Evolutionary conservation across 2,329 filamentous ascomycete species (phyloP).

Genomic region (Epichloe aotearoae): DNA sequence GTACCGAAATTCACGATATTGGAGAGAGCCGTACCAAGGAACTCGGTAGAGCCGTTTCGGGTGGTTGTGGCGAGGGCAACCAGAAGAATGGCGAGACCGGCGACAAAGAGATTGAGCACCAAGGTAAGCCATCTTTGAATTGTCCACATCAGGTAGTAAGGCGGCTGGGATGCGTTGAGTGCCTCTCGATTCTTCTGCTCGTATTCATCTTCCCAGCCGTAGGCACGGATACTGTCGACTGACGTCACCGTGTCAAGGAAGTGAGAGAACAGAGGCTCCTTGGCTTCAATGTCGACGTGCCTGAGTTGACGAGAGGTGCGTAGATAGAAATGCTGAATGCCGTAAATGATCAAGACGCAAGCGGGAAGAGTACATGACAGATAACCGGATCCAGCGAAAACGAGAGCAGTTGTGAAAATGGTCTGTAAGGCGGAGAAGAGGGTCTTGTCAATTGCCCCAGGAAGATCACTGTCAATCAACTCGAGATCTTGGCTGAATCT

Average conservation of each 20-base stretch:
- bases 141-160: conserved; percentile 29
- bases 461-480: too few relatives aligned
- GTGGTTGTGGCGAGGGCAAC: conserved; percentile 27
- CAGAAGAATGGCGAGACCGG: conserved; percentile 30
- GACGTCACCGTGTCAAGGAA: conserved; percentile 14
- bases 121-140: conserved; percentile 37
- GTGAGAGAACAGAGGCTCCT: conserved; percentile 14
- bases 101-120: conserved; percentile 32
- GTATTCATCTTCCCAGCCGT: conserved; percentile 13
- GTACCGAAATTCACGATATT: not conserved
- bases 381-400: not conserved
- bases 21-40: not conserved
- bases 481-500: too few relatives aligned
- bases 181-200: conserved; percentile 5
- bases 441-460: too few relatives aligned
- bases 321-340: conserved; percentile 15
- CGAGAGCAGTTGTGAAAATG: not conserved
- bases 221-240: conserved; percentile 19
- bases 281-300: conserved; percentile 15
- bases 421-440: too few relatives aligned
- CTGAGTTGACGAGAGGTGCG: conserved; percentile 17
- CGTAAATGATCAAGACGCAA: conserved; percentile 7
- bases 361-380: conserved; percentile 13
- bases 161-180: conserved; percentile 21
- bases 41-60: not conserved